phyloP scores from a whole-genome alignment of 495 filamentous ascomycete species.

The Tuber borchii region DNA sequence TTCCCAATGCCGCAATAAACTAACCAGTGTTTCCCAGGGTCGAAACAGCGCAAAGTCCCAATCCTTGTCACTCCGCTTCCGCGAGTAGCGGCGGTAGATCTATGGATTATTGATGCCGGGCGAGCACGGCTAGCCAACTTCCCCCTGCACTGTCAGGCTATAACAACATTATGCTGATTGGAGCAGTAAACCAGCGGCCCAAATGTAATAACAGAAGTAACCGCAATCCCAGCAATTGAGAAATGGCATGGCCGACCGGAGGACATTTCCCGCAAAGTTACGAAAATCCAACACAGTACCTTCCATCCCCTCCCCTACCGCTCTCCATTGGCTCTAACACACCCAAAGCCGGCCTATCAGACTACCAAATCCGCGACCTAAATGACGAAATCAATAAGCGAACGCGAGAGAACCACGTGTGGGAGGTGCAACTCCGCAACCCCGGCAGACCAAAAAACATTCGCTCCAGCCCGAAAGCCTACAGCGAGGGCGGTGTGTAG shows the following conservation, averaged over 20 bases:
- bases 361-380: conserved; percentile 94
- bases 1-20: neutral
- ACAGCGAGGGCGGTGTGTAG: conserved; percentile 89
- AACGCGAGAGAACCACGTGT: conserved; percentile 97
- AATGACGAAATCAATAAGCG: conserved; percentile 99
- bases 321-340: neutral
- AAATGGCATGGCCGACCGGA: conserved; percentile 98
- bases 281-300: conserved; percentile 75
- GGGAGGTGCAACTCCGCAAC: conserved; percentile 93
- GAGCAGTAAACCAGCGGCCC: conserved; percentile 52
- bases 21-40: conserved; percentile 13
- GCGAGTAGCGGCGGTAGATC: conserved; percentile 88
- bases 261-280: conserved; percentile 92
- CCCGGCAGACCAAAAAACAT: conserved; percentile 96
- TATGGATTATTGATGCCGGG: conserved; percentile 92
- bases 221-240: conserved; percentile 78
- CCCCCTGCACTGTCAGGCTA: neutral
- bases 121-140: conserved; percentile 53
- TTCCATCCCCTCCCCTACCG: neutral
- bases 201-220: conserved; percentile 74
- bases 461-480: conserved; percentile 74
- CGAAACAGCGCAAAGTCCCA: conserved; percentile 93
- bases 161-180: conserved; percentile 3
- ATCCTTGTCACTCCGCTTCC: conserved; percentile 99
- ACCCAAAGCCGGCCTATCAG: conserved; percentile 57